Evolutionary conservation across 371 early-diverging fungal species (phyloP).

Genomic region (Choanephora cucurbitarum): DNA sequence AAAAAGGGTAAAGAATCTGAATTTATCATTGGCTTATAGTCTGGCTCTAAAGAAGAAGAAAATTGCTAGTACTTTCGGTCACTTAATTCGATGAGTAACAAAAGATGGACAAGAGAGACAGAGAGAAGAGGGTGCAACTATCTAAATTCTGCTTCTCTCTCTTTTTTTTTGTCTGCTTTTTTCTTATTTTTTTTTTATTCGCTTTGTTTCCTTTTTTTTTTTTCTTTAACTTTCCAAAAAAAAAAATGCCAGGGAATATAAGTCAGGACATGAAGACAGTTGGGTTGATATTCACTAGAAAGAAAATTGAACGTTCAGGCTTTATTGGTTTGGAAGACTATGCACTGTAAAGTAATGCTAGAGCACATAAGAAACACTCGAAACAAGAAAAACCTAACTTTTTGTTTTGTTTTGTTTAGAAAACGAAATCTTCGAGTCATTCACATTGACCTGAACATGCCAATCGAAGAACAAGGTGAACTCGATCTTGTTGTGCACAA

Average conservation of each 20-base stretch:
- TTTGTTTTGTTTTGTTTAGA: conserved; percentile 18
- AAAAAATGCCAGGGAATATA: not conserved
- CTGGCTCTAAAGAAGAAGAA: too few species aligned
- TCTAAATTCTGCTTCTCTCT: not conserved
- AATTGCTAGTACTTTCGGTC: too few species aligned
- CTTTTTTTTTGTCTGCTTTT: not conserved
- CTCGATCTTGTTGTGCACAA: conserved; percentile 53
- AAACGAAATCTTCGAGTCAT: conserved; percentile 36
- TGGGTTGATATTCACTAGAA: conserved; percentile 42
- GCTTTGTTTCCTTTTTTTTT: too few species aligned
- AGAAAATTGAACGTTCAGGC: conserved; percentile 44
- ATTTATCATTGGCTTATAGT: too few species aligned
- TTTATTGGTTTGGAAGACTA: conserved; percentile 43
- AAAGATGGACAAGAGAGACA: not conserved
- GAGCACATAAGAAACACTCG: not conserved
- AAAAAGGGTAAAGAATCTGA: too few species aligned
- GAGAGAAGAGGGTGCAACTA: not conserved
- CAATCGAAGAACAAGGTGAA: conserved; percentile 37
- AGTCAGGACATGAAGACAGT: conserved; percentile 31
- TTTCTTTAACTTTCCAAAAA: too few species aligned
- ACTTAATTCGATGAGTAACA: not conserved
- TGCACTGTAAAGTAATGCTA: conserved; percentile 32
- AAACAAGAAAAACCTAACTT: too few species aligned
- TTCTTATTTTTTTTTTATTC: not conserved
- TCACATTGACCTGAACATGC: conserved; percentile 38